These are phyloP conservation scores for Coemansia sp. DNA, from an alignment of 192 early-diverging fungal species.

Conservation along the genomic window DNA sequence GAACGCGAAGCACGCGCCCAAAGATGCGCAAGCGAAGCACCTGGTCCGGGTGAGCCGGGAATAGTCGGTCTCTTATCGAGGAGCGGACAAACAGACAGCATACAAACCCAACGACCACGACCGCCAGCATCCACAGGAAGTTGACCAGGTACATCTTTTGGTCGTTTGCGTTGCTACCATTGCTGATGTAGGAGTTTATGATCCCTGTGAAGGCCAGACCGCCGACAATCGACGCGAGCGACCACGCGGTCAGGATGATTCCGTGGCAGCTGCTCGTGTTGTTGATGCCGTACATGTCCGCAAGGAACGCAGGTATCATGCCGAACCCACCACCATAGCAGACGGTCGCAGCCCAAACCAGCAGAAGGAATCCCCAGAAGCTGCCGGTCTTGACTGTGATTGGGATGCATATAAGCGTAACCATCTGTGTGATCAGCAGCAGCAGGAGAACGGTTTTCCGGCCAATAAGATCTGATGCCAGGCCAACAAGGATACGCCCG, in stretches of 20 bases:
- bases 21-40: constrained; percentile 61
- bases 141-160: constrained; percentile 58
- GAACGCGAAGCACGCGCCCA: constrained; percentile 60
- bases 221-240: constrained; percentile 66
- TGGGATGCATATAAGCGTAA: constrained; percentile 60
- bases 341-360: constrained; percentile 62
- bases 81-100: constrained; percentile 62
- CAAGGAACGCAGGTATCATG: constrained; percentile 71
- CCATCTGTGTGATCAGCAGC: constrained; percentile 58
- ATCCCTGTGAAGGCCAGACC: constrained; percentile 68
- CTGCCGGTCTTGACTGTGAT: constrained; percentile 54
- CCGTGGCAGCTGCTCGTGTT: constrained; percentile 78
- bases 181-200: constrained; percentile 53
- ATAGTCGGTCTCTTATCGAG: constrained; percentile 66
- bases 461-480: constrained; percentile 57
- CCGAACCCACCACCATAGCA: constrained; percentile 79
- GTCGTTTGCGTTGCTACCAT: constrained; percentile 52
- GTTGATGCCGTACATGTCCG: constrained; percentile 74
- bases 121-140: constrained; percentile 69
- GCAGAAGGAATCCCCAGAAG: constrained; percentile 59
- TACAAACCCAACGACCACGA: constrained; percentile 58
- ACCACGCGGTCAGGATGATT: constrained; percentile 74
- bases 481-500: constrained; percentile 57
- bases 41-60: constrained; percentile 63
- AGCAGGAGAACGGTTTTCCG: constrained; percentile 67